Conservation (phyloP, 2,329 filamentous ascomycete genomes). For the Pyrenochaeta sp. region DNA sequence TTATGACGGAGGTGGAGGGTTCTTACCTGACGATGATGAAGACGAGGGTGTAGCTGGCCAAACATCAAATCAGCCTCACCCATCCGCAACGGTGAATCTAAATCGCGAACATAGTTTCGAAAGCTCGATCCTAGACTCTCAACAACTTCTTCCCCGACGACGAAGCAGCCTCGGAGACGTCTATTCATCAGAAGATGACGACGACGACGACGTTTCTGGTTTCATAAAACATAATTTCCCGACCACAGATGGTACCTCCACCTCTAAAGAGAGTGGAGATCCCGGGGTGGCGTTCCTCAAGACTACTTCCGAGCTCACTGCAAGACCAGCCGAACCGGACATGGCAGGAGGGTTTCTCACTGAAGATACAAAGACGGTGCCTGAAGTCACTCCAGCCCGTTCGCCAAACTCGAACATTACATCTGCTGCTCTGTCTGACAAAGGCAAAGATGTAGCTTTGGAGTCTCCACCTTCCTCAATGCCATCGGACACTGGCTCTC, state of each 20-base stretch:
- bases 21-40: slow-evolving; percentile 14
- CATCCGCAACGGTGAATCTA: slow-evolving; percentile 9
- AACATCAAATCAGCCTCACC: slow-evolving; percentile 20
- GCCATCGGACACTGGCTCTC: slow-evolving; percentile 54
- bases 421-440: too few species aligned
- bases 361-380: slow-evolving; percentile 8
- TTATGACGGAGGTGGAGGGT: too few species aligned
- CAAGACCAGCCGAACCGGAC: too few species aligned
- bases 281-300: too few species aligned
- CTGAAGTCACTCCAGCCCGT: too few species aligned
- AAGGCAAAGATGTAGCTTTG: slow-evolving; percentile 2
- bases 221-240: slow-evolving; percentile 30
- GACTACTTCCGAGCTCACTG: too few species aligned
- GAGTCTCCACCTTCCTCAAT: slow-evolving; percentile 18
- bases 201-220: slow-evolving; percentile 19
- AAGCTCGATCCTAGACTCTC: slow-evolving; percentile 36
- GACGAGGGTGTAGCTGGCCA: slow-evolving; percentile 28
- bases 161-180: slow-evolving; percentile 32
- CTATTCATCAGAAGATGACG: slow-evolving; percentile 34
- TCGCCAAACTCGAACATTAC: too few species aligned
- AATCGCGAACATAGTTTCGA: slow-evolving; percentile 48
- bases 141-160: slow-evolving; percentile 33
- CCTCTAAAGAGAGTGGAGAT: too few species aligned
- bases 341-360: slow-evolving; percentile 21
- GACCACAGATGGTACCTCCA: too few species aligned